A percentile compares a stretch with the other conserved stretches of the same genome.
Conservation (phyloP, 208 protist genomes). For the Acanthamoeba lenticulata region DNA sequence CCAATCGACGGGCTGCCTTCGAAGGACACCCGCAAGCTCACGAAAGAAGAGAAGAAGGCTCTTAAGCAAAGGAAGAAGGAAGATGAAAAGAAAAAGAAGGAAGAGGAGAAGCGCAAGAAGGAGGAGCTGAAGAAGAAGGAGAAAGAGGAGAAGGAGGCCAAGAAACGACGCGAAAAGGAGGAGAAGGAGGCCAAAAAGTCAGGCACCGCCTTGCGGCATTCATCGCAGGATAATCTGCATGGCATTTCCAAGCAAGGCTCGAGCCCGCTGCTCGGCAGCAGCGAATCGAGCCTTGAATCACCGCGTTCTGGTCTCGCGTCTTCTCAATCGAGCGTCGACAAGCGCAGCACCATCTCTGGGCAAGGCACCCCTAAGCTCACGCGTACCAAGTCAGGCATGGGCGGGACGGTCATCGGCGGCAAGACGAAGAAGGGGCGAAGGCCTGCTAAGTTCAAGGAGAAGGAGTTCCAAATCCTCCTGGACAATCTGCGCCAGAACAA, state of each 20-base stretch:
- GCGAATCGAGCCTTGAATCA: not conserved
- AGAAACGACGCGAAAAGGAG: constrained; percentile 49
- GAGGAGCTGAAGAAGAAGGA: constrained; percentile 50
- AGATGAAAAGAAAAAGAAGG: constrained; percentile 1
- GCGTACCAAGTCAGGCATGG: not conserved
- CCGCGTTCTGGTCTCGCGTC: not conserved
- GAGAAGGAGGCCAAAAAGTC: constrained; percentile 25
- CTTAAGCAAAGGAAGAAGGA: constrained; percentile 48
- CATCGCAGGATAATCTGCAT: constrained; percentile 24
- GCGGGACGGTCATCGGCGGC: not conserved
- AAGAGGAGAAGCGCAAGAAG: constrained; percentile 47
- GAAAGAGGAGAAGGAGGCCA: constrained; percentile 36
- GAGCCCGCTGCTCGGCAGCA: not conserved
- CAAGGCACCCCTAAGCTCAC: not conserved
- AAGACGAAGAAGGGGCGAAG: not conserved
- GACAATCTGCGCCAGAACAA: constrained; percentile 59
- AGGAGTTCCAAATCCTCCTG: constrained; percentile 38
- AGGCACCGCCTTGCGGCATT: not conserved
- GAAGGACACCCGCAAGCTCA: not conserved
- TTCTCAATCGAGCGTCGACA: not conserved
- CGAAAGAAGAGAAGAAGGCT: constrained; percentile 23
- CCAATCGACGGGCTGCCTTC: not conserved
- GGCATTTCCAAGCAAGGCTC: not conserved
- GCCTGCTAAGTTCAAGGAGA: constrained; percentile 64
- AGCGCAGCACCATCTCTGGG: not conserved